Evolutionary conservation across 2,329 filamentous ascomycete species (phyloP).

Genomic region (Pseudocercospora musae): DNA sequence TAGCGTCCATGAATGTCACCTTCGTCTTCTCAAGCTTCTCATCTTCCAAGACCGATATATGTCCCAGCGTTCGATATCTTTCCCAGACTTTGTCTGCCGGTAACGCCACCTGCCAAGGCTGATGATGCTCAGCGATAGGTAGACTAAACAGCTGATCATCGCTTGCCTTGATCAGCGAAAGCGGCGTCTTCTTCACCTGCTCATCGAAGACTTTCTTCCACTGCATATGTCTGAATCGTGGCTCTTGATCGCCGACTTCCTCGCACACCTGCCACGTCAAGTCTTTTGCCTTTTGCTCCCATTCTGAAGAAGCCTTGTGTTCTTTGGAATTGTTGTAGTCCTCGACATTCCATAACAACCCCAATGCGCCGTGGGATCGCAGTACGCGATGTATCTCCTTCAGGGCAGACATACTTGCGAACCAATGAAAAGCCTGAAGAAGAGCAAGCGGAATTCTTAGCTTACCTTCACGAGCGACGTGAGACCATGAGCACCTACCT

Average conservation of each 20-base stretch:
- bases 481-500: slow-evolving; percentile 51
- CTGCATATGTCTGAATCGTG: slow-evolving; percentile 62
- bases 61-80: slow-evolving; percentile 63
- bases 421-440: slow-evolving; percentile 53
- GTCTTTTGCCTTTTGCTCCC: slow-evolving; percentile 62
- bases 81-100: slow-evolving; percentile 60
- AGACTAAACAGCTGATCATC: slow-evolving; percentile 57
- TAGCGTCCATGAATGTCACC: slow-evolving; percentile 53
- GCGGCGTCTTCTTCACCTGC: slow-evolving; percentile 52
- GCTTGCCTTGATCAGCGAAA: slow-evolving; percentile 40
- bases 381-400: slow-evolving; percentile 66
- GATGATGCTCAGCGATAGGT: slow-evolving; percentile 56
- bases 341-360: slow-evolving; percentile 62
- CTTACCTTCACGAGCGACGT: slow-evolving; percentile 1
- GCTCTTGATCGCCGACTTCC: slow-evolving; percentile 55
- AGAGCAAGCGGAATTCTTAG: slow-evolving; percentile 8
- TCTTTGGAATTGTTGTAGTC: slow-evolving; percentile 57
- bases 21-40: slow-evolving; percentile 50
- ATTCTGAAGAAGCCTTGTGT: slow-evolving; percentile 56
- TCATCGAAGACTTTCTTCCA: slow-evolving; percentile 65
- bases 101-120: slow-evolving; percentile 59
- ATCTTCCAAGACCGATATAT: slow-evolving; percentile 58
- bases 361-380: slow-evolving; percentile 58
- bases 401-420: slow-evolving; percentile 61
- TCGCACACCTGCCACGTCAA: slow-evolving; percentile 57